Evolutionary conservation across 805 yeast genomes (phyloP), one percentile per base, ranked within the genome.

Genomic region (Ogataea siamensis): DNA sequence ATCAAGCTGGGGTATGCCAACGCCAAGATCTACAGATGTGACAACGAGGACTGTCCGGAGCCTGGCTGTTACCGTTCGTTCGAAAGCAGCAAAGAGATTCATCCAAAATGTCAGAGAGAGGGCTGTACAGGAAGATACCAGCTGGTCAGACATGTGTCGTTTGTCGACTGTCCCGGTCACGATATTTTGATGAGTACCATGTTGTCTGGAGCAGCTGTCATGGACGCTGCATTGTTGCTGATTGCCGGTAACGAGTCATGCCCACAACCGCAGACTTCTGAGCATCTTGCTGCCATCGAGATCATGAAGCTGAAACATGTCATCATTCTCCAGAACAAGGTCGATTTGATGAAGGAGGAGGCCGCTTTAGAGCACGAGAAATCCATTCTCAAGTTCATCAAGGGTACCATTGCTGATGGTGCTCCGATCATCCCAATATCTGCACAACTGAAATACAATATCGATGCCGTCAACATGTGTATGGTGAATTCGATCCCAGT

Each of bases 121-220:
- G 96, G 93, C 8, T 87, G 95, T 66, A 64, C 63, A n/a, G 95
- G 95, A 39, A 85, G 95, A 62, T 89, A 88, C 68, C 77, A 78
- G 56, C 75, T 93, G 53, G 80, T 88, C 28, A 87, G 99, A 68
- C 99, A 93, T 63, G 99, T 93, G 37, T 87, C 96, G 8, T 94
- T 94, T 58, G 99, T 94, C 46, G 99, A 93, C 74, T 94, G 99
- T 74, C 99, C 99, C 45, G 99, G 99, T 66, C 99, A 93, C 85
- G 99, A 93, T 74, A 94, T 93, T 72, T 82, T 93, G 66, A 93
- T 93, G 99, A 88, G 97, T 76, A 93, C 99, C 51, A 93, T 93
- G 99, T 81, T 93, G 78, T 89, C 98, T 32, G 99, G 99, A 63
- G 99, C 99, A 24, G 99, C 99, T 12, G 99, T 93, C 50, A 93